These are phyloP conservation scores for Solanum dulcamara DNA, from an alignment of 257 asterid species.

Conservation along the genomic window DNA sequence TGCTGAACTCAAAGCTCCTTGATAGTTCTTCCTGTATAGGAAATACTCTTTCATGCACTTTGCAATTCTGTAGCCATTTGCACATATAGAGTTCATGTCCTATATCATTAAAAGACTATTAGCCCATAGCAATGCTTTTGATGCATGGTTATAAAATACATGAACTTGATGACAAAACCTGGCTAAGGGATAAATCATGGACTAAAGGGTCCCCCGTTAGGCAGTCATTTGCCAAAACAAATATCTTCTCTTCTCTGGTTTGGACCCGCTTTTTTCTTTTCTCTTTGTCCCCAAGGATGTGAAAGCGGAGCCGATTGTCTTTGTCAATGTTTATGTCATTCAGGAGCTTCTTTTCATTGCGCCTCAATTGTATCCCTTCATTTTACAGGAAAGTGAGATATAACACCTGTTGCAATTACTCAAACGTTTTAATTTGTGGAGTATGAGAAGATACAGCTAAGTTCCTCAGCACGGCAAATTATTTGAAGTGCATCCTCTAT, in stretches of 20 bases:
- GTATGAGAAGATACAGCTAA: conserved; percentile 44
- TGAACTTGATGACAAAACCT: conserved; percentile 39
- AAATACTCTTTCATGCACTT: conserved; percentile 97
- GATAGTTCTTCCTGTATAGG: conserved; percentile 60
- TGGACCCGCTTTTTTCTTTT: conserved; percentile 85
- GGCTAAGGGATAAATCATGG: conserved; percentile 86
- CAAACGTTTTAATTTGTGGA: background rate
- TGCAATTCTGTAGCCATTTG: conserved; percentile 87
- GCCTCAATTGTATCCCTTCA: conserved; percentile 97
- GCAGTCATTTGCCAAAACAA: conserved; percentile 87
- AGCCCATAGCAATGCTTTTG: background rate
- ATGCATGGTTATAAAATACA: background rate
- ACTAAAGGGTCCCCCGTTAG: conserved; percentile 86
- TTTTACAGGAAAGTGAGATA: conserved; percentile 17
- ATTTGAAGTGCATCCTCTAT: conserved; percentile 67
- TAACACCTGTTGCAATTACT: conserved; percentile 3
- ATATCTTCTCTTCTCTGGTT: conserved; percentile 90
- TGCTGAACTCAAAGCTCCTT: conserved; percentile 65
- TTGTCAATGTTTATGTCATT: conserved; percentile 82
- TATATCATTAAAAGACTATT: conserved; percentile 16
- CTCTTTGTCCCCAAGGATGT: conserved; percentile 72
- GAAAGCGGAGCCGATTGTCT: conserved; percentile 89
- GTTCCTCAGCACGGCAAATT: conserved; percentile 82
- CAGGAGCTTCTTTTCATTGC: conserved; percentile 84
- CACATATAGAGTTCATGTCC: conserved; percentile 78